Evolutionary conservation across 495 filamentous ascomycete species (phyloP), one percentile per base, ranked within the genome.

Genomic region (Cenococcum geophilum): DNA sequence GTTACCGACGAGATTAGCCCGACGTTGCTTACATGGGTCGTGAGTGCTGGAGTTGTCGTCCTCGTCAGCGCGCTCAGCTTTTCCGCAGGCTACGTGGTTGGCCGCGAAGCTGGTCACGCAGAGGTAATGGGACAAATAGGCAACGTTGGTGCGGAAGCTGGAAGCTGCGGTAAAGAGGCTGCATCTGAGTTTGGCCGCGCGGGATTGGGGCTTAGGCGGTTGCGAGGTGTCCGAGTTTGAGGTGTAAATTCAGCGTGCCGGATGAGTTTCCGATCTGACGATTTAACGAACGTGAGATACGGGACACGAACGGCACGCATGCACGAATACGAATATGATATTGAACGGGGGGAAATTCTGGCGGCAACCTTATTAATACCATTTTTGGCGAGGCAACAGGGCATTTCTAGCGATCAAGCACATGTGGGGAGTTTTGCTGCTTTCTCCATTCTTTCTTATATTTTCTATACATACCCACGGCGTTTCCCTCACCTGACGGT

Each of bases 51-150:
- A 0, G 92, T 96, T 4, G 89, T 98, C 6, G 88, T 98, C 10
- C 76, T 97, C 1, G 86, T 97, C 43, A 89, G 87, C 1, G 93
- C 92, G 1, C 85, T 97, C 53, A 92, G 91, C 59, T 98, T 97
- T 68, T 88, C 90, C 0, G 93, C 93, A 0, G 93, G 93, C 0
- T 97, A 95, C 68, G 89, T 89, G 11, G 82, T 96, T 18, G 93
- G 93, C 11, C 79, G 83, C 23, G 91, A 96, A 68, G 88, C 89
- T 1, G 90, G 89, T 0, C 79, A 83, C 32, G 76, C 85, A 25
- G 89, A 93, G 69, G 77, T 77, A 64, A 52, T 25, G 49, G 51
- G 63, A 1, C 52, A 74, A 14, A 66, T 74, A 1, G 73, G 75
- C 22, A 64, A 65, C 10, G 72, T 64, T 1, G 73, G 75, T 11